Evolutionary conservation across 192 early-diverging fungal genomes (phyloP).

Genomic region (Backusella psychrophila): DNA sequence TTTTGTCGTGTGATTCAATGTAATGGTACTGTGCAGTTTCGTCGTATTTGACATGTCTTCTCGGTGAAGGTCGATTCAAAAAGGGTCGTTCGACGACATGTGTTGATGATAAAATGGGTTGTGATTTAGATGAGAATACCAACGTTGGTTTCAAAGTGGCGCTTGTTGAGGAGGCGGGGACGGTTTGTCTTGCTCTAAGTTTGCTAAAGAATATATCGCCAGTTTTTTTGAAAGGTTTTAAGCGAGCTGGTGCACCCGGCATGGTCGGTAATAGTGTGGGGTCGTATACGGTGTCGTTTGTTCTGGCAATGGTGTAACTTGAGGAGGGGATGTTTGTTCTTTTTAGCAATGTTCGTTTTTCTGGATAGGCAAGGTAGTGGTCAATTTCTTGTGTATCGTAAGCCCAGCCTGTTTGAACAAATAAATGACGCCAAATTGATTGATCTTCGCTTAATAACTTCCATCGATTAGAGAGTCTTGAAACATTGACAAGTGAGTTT

Average conservation of each 20-base stretch:
- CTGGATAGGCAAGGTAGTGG: conserved; percentile 9
- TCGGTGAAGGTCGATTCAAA: background rate
- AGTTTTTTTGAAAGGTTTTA: conserved; percentile 10
- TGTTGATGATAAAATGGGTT: conserved; percentile 73
- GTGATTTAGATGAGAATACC: conserved; percentile 7
- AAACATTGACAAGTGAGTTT: conserved; percentile 42
- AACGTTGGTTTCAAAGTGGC: background rate
- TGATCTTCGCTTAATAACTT: conserved; percentile 57
- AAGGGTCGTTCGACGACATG: conserved; percentile 22
- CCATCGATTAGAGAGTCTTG: conserved; percentile 60
- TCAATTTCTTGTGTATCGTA: conserved; percentile 18
- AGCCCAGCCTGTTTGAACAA: conserved; percentile 16
- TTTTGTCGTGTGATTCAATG: conserved; percentile 34
- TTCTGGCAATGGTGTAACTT: background rate
- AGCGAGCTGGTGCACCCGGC: background rate
- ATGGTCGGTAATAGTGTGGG: conserved; percentile 17
- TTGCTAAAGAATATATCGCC: conserved; percentile 8
- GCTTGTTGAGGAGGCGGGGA: background rate
- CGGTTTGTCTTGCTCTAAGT: background rate
- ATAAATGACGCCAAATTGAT: conserved; percentile 59
- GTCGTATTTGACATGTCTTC: conserved; percentile 22
- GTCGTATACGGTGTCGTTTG: conserved; percentile 12
- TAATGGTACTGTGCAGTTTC: conserved; percentile 34
- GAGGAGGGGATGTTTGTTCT: background rate
- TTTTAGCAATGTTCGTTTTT: background rate